Evolutionary conservation across 2,329 filamentous ascomycete genomes (phyloP), one percentile per base, ranked within the genome.

Genomic region (Pseudocercospora eumusae): DNA sequence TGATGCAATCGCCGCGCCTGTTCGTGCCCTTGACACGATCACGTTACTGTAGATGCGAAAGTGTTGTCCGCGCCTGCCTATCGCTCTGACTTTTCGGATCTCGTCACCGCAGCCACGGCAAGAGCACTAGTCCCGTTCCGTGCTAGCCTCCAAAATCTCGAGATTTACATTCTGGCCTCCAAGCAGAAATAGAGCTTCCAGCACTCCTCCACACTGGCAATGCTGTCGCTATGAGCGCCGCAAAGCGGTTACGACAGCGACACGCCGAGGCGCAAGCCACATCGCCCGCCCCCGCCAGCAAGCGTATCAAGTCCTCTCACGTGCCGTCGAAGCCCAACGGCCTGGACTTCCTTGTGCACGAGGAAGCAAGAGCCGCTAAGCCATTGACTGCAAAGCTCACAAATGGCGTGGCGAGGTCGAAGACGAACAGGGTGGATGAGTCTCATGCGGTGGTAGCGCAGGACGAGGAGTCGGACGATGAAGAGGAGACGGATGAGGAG

Each of bases 351-450:
- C 66, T 76, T 44, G 73, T 75, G 31, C 72, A 76, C 60, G 74
- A 76, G 28, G 66, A 75, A 59, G 69, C 71, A 18, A 63, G 73
- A 55, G 66, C 70, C 25, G 70, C 73, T 25, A 76, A 70, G 63
- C 77, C 77, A 68, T 71, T 80, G 33, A 64, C 71, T 13, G 79
- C 81, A 2, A 81, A 79, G 18, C 79, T 80, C 59, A 80, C 82
- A 60, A 86, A 84, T 69, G 82, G 83, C 25, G 75, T 79, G 23
- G 83, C 82, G 68, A 77, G 80, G 64, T 71, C 79, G 54, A 80
- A 78, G 47, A 81, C 82, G 66, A 79, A 77, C 61, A 79, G 81
- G 44, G 81, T 87, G 33, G 82, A 88, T 71, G 85, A 88, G 65
- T 81, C 83, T 31, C 80, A 79, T 59, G 79, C 84, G 10, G 78